These are phyloP conservation scores for Knufia petricola DNA, from an alignment of 2,329 filamentous ascomycete species.

Conservation along the genomic window DNA sequence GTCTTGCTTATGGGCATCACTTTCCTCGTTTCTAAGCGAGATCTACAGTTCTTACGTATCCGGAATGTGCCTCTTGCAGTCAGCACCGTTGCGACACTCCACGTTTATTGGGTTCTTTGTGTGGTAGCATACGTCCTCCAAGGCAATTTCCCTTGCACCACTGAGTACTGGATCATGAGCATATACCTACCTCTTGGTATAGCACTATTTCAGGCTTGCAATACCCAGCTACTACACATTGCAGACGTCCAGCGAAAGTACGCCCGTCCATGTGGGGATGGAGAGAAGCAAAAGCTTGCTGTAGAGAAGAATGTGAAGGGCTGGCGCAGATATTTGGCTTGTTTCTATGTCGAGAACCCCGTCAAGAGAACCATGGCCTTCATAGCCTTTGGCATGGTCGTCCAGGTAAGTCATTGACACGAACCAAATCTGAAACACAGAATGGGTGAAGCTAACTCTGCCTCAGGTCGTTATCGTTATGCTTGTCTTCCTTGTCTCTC, in stretches of 20 bases:
- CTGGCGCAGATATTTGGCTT: slow-evolving; percentile 26
- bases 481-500: slow-evolving; percentile 53
- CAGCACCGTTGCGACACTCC: slow-evolving; percentile 29
- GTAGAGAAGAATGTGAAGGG: slow-evolving; percentile 22
- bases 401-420: slow-evolving; percentile 41
- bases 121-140: slow-evolving; percentile 31
- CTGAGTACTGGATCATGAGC: slow-evolving; percentile 59
- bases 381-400: slow-evolving; percentile 45
- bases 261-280: slow-evolving; percentile 6
- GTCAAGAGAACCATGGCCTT: slow-evolving; percentile 41
- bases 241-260: slow-evolving; percentile 42
- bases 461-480: slow-evolving; percentile 48
- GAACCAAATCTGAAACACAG: background rate
- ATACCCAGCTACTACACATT: slow-evolving; percentile 51
- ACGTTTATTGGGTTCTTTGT: slow-evolving; percentile 30
- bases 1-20: slow-evolving; percentile 25
- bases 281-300: background rate
- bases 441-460: slow-evolving; percentile 15
- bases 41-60: slow-evolving; percentile 30
- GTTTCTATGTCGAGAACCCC: slow-evolving; percentile 37
- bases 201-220: slow-evolving; percentile 56
- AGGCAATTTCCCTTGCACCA: slow-evolving; percentile 38
- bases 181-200: slow-evolving; percentile 56
- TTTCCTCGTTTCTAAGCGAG: slow-evolving; percentile 28
- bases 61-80: slow-evolving; percentile 31